Evolutionary conservation across 257 asterid species (phyloP).

Genomic region (Avicennia marina): DNA sequence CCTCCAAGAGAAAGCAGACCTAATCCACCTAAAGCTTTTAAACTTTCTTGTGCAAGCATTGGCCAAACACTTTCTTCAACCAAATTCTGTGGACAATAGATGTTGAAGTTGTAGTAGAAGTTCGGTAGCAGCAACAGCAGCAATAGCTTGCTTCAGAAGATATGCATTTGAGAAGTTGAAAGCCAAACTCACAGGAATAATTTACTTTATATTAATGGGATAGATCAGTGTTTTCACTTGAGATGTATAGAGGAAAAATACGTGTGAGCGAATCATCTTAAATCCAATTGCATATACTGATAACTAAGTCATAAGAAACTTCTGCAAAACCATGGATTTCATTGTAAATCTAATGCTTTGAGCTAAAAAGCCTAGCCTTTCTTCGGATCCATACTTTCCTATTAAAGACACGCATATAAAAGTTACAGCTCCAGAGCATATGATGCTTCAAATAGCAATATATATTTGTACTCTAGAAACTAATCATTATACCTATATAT

Average conservation of each 20-base stretch:
- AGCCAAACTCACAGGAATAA: not conserved
- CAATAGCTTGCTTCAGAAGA: conserved; percentile 10
- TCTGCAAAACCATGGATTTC: not conserved
- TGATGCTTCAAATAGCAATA: too few relatives aligned
- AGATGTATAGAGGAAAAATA: not conserved
- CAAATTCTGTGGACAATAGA: conserved; percentile 58
- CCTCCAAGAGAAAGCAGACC: conserved; percentile 97
- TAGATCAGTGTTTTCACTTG: not conserved
- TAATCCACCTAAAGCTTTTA: conserved; percentile 85
- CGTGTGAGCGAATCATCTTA: not conserved
- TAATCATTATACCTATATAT: too few relatives aligned
- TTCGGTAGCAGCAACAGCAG: conserved; percentile 19
- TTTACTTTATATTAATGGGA: not conserved
- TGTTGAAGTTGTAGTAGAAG: conserved; percentile 20
- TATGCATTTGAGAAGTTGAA: conserved; percentile 6
- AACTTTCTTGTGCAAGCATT: conserved; percentile 82
- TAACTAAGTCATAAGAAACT: not conserved
- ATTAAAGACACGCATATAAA: not conserved
- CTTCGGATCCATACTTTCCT: not conserved
- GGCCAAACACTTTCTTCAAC: conserved; percentile 84
- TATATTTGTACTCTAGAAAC: too few relatives aligned
- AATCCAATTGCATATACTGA: not conserved
- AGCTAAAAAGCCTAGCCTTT: not conserved
- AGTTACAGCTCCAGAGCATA: too few relatives aligned
- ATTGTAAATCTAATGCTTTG: not conserved